Evolutionary conservation across 2,329 filamentous ascomycete genomes (phyloP).

Genomic region (Aspergillus thermomutatus): DNA sequence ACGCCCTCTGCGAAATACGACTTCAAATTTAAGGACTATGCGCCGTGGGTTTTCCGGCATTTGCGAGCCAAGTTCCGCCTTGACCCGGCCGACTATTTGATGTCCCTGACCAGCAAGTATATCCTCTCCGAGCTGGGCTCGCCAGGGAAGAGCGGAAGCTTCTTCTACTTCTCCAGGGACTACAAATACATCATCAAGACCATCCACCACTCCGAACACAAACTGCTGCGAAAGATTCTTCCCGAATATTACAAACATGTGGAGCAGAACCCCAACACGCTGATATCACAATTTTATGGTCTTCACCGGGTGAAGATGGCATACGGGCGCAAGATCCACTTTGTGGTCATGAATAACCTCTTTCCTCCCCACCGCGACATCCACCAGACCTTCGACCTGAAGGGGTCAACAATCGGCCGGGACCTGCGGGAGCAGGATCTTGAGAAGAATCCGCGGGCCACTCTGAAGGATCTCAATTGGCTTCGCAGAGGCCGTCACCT

Average conservation of each 20-base stretch:
- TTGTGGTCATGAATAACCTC: slow-evolving; percentile 99
- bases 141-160: slow-evolving; percentile 96
- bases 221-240: slow-evolving; percentile 48
- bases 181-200: slow-evolving; percentile 99
- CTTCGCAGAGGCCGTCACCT: slow-evolving; percentile 78
- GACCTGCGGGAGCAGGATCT: slow-evolving; percentile 88
- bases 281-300: slow-evolving; percentile 96
- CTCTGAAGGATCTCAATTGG: slow-evolving; percentile 97
- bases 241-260: slow-evolving; percentile 95
- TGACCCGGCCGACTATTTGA: slow-evolving; percentile 95
- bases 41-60: slow-evolving; percentile 98
- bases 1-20: slow-evolving; percentile 98
- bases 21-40: slow-evolving; percentile 99
- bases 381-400: slow-evolving; percentile 93
- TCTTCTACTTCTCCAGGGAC: slow-evolving; percentile 98
- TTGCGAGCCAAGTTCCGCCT: slow-evolving; percentile 82
- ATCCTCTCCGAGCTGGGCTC: slow-evolving; percentile 96
- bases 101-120: slow-evolving; percentile 98
- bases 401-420: slow-evolving; percentile 90
- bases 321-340: slow-evolving; percentile 97
- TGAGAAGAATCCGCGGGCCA: slow-evolving; percentile 84
- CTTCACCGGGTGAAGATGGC: slow-evolving; percentile 97
- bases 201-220: slow-evolving; percentile 83
- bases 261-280: slow-evolving; percentile 87
- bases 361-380: slow-evolving; percentile 97